phyloP scores from a whole-genome alignment of 2,329 filamentous ascomycete species.

The Coleophoma crateriformis region DNA sequence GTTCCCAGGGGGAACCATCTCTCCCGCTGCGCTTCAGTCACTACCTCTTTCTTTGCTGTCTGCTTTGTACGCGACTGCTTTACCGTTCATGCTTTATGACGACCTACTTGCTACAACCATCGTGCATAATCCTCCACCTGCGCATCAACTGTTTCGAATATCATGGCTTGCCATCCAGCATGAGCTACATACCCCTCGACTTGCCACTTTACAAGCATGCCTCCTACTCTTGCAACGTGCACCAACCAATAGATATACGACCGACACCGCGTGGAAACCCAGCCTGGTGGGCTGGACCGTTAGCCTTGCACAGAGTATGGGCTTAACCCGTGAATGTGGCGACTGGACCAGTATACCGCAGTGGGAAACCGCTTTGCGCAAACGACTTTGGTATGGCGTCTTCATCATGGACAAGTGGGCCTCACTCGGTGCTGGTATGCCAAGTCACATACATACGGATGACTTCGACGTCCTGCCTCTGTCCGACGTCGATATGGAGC shows the following conservation, averaged over 20 bases:
- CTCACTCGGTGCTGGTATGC: conserved; percentile 27
- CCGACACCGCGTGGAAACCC: conserved; percentile 28
- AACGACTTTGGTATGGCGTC: conserved; percentile 26
- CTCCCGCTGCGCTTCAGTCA: conserved; percentile 24
- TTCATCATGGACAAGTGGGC: conserved; percentile 30
- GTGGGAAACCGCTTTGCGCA: conserved; percentile 26
- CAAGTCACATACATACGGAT: conserved; percentile 24
- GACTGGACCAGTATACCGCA: conserved; percentile 24
- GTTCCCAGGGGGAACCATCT: conserved; percentile 17
- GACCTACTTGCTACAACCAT: conserved; percentile 28
- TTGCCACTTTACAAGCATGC: conserved; percentile 28
- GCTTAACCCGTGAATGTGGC: conserved; percentile 24
- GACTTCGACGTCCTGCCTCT: conserved; percentile 26
- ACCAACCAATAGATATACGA: conserved; percentile 26
- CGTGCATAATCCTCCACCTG: conserved; percentile 23
- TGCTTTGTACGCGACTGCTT: conserved; percentile 35
- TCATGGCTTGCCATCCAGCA: conserved; percentile 26
- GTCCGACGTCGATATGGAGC: conserved; percentile 17
- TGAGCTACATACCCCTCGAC: conserved; percentile 27
- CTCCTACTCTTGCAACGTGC: conserved; percentile 27
- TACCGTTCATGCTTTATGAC: conserved; percentile 38
- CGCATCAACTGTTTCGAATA: conserved; percentile 24
- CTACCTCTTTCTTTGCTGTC: conserved; percentile 32
- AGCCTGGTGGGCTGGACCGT: conserved; percentile 28
- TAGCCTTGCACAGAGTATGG: conserved; percentile 26